A percentile compares a stretch with the other conserved stretches of the same genome.
Conservation (phyloP, 345 rosid species). For the Populus deltoides region DNA sequence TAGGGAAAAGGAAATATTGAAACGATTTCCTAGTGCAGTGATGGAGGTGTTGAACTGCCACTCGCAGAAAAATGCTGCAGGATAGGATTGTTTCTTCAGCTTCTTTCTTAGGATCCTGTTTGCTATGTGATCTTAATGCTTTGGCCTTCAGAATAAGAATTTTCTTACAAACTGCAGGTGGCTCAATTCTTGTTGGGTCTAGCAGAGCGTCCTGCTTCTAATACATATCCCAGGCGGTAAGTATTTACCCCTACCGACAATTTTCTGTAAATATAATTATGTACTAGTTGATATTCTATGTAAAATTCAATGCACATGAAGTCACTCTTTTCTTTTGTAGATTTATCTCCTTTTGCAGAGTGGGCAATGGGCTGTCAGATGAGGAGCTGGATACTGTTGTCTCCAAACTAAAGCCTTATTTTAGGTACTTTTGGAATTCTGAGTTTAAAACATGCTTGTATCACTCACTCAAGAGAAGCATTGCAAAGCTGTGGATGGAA, state of each 20-base stretch:
- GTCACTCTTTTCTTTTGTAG: slow-evolving; percentile 44
- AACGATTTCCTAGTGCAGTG: neutral
- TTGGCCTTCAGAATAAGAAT: neutral
- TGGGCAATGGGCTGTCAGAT: slow-evolving; percentile 88
- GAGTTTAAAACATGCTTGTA: neutral
- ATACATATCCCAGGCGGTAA: slow-evolving; percentile 74
- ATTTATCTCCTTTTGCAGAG: slow-evolving; percentile 90
- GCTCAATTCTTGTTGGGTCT: slow-evolving; percentile 93
- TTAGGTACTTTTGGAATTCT: slow-evolving; percentile 45
- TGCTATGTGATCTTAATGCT: neutral
- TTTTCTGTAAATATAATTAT: neutral
- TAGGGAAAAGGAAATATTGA: neutral
- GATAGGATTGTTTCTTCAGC: neutral
- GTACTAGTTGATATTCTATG: neutral
- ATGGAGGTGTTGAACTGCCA: neutral
- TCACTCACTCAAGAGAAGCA: too few species aligned
- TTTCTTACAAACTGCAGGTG: slow-evolving; percentile 41
- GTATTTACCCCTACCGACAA: neutral
- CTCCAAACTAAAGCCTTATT: slow-evolving; percentile 83
- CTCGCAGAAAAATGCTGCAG: neutral
- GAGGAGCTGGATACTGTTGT: slow-evolving; percentile 80
- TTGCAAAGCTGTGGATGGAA: too few species aligned
- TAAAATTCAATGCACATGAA: neutral
- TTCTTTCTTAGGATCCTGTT: neutral
- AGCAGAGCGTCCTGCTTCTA: slow-evolving; percentile 65